These are phyloP conservation scores for Plasmodium vinckei DNA, from an alignment of 169 alveolate genomes.

Conservation along the genomic window DNA sequence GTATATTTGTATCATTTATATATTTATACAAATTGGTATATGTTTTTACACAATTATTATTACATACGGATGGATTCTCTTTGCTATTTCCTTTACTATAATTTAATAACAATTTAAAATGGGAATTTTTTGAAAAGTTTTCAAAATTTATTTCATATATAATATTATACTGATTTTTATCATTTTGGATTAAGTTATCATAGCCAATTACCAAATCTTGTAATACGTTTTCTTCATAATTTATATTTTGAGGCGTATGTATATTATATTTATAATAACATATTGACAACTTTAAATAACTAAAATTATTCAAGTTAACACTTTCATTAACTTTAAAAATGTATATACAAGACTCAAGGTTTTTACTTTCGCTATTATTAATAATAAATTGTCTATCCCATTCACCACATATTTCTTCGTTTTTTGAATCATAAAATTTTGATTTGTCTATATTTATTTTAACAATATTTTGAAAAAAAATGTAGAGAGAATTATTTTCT, in stretches of 20 bases:
- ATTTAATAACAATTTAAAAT: conserved; percentile 46
- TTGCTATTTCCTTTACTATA: neutral
- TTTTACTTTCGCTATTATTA: conserved; percentile 10
- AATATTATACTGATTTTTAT: conserved; percentile 29
- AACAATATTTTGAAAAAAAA: conserved; percentile 58
- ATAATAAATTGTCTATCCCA: conserved; percentile 45
- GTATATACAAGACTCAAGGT: conserved; percentile 47
- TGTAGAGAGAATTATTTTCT: conserved; percentile 33
- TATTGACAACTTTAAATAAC: conserved; percentile 48
- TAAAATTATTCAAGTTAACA: neutral
- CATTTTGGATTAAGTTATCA: conserved; percentile 13
- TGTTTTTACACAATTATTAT: conserved; percentile 1
- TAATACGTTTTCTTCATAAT: conserved; percentile 57
- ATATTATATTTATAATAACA: conserved; percentile 67
- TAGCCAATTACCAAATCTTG: conserved; percentile 12
- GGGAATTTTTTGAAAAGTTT: conserved; percentile 22
- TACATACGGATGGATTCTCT: neutral
- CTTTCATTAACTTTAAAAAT: conserved; percentile 28
- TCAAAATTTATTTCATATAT: conserved; percentile 25
- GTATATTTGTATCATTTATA: conserved; percentile 34
- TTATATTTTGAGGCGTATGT: conserved; percentile 23
- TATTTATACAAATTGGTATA: conserved; percentile 44
- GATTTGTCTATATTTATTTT: conserved; percentile 34
- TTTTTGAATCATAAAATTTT: conserved; percentile 38
- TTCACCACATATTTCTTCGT: conserved; percentile 34